phyloP scores from a whole-genome alignment of 306 rosid genomes.

The Clitoria ternatea region DNA sequence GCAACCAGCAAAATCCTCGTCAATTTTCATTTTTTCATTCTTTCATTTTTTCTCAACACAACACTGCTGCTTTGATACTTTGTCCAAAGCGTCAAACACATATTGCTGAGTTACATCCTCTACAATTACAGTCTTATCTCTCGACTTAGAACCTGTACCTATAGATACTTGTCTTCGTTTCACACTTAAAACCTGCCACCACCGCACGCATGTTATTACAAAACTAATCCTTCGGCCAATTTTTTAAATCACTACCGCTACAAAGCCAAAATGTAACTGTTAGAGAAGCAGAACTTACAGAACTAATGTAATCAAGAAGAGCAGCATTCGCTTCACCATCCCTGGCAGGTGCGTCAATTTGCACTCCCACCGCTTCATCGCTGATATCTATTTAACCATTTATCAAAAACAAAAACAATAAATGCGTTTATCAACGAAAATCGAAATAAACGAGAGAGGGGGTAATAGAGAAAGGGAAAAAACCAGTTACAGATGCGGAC shows the following conservation, averaged over 20 bases:
- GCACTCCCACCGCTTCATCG: constrained; percentile 82
- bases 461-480: not conserved
- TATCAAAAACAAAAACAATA: not conserved
- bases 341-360: constrained; percentile 86
- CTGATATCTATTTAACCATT: constrained; percentile 52
- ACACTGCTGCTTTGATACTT: constrained; percentile 48
- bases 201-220: not conserved
- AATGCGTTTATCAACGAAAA: not conserved
- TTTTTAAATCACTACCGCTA: not conserved
- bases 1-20: constrained; percentile 5
- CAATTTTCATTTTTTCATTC: not conserved
- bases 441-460: not conserved
- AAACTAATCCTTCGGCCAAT: not conserved
- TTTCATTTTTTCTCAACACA: no score
- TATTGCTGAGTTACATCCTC: constrained; percentile 67
- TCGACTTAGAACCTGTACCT: constrained; percentile 84
- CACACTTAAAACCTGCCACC: constrained; percentile 74
- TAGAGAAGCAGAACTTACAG: constrained; percentile 37
- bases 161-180: constrained; percentile 72
- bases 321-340: constrained; percentile 98
- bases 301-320: constrained; percentile 69
- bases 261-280: not conserved
- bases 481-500: constrained; percentile 78
- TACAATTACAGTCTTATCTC: constrained; percentile 79
- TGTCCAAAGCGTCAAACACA: constrained; percentile 67